phyloP scores from a whole-genome alignment of 495 filamentous ascomycete genomes.

The Letharia lupina region DNA sequence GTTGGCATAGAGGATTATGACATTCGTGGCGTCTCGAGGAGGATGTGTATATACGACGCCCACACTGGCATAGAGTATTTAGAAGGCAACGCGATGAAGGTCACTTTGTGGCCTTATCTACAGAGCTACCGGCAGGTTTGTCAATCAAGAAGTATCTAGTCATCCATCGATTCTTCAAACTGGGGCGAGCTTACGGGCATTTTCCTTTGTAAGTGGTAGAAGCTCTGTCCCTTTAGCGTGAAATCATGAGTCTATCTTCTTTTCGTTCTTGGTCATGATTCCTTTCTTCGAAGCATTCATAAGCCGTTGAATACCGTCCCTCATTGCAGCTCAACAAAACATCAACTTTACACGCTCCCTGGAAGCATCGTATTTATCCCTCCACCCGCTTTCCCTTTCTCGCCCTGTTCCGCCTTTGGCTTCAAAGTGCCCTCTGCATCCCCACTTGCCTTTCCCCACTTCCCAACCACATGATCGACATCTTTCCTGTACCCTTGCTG shows the following conservation, averaged over 20 bases:
- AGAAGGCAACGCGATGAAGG: background rate
- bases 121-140: background rate
- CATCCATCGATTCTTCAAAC: background rate
- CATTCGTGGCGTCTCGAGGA: background rate
- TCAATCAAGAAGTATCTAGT: background rate
- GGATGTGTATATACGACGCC: background rate
- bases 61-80: background rate
- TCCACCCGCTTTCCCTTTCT: slow-evolving; percentile 16
- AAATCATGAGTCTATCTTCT: background rate
- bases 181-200: background rate
- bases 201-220: background rate
- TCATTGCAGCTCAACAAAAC: background rate
- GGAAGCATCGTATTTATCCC: slow-evolving; percentile 14
- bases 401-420: slow-evolving; percentile 17
- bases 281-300: background rate
- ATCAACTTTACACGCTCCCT: slow-evolving; percentile 4
- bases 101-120: background rate
- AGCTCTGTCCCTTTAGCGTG: background rate
- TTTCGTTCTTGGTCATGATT: background rate
- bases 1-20: background rate
- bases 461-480: slow-evolving; percentile 51
- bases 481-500: slow-evolving; percentile 53
- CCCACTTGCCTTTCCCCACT: slow-evolving; percentile 29
- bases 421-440: slow-evolving; percentile 10
- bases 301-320: background rate